Base-by-base conservation (phyloP, 1,139 yeast genomes). In the Candida pseudoviswanathii region DNA sequence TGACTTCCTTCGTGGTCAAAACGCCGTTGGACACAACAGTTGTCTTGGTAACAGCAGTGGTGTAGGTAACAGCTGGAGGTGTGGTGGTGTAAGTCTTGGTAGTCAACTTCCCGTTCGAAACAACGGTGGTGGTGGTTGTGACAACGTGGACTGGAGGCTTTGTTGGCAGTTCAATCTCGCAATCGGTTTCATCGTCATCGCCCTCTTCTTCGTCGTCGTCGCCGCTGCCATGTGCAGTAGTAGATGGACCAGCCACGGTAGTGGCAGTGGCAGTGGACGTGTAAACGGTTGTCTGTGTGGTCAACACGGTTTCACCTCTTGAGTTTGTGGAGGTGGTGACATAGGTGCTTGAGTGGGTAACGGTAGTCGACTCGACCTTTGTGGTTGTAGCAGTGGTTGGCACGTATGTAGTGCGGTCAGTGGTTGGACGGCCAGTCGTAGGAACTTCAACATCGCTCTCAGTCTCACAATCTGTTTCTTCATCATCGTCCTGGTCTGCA, bases 191-290 rank as follows among this genome's bases (percentile, higher is more conserved):
- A 38, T 47, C 52, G 25, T 40, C 43, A 47, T 57, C 52, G 7
- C 8, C 30, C 8, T 27, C 30, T 33, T 54, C 54, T 24, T 49
- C 54, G 3, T 57, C 62, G 11, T 51, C 58, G 24, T 52, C 60
- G 45, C 54, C 60, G 43, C 49, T 48, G 26, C 51, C 32, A 42
- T 37, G 22, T 31, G 25, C 45, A 31, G 30, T 38, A 11, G 52
- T 25, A 37, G 27, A 40, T 33, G 52, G 6, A n/a, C 41, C 34
- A 29, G 31, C 44, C 11, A 42, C 33, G 26, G 50, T 39, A n/a
- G 48, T 32, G 6, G 41, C 22, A 32, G 33, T 25, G 8, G 8
- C 30, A 27, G 30, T 27, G 5, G 49, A 21, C 3, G 45, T 40
- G 34, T 25, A 25, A 11, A 33, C 22, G 7, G 11, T 41, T 4